These are phyloP conservation scores for Calendula officinalis DNA, from an alignment of 129 eudicot species.

Conservation along the genomic window DNA sequence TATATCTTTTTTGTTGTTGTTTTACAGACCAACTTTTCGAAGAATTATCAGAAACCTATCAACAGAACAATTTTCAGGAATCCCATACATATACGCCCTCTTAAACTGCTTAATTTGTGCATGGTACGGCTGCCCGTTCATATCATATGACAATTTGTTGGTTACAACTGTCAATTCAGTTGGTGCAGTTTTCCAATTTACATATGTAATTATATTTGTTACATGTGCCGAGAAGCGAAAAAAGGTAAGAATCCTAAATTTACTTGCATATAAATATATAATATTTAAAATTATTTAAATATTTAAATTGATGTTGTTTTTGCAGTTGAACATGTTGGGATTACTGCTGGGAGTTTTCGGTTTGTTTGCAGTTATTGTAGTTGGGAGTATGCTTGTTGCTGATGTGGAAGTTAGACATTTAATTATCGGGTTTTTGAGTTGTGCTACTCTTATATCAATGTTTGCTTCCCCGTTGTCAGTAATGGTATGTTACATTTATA, in stretches of 20 bases:
- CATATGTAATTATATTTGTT: slow-evolving; percentile 60
- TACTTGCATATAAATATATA: no score
- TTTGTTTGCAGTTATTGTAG: slow-evolving; percentile 50
- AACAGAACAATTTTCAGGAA: slow-evolving; percentile 73
- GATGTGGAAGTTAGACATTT: slow-evolving; percentile 55
- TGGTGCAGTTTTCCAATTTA: slow-evolving; percentile 72
- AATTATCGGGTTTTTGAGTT: slow-evolving; percentile 63
- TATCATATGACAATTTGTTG: slow-evolving; percentile 61
- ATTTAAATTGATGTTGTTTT: slow-evolving; percentile 16
- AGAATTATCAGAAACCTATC: slow-evolving; percentile 72
- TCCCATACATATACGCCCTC: slow-evolving; percentile 77
- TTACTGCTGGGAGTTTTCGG: slow-evolving; percentile 56
- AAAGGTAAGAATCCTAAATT: slow-evolving; percentile 45
- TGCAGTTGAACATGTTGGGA: slow-evolving; percentile 63
- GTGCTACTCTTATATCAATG: slow-evolving; percentile 86
- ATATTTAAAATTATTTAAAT: neutral
- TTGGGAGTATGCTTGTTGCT: slow-evolving; percentile 55
- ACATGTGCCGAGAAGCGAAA: slow-evolving; percentile 46
- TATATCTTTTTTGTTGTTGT: neutral
- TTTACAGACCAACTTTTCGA: slow-evolving; percentile 71
- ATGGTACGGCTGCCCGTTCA: slow-evolving; percentile 81
- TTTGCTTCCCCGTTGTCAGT: slow-evolving; percentile 85
- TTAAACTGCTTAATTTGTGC: slow-evolving; percentile 84
- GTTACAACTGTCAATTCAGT: slow-evolving; percentile 81
- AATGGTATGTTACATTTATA: slow-evolving; percentile 47